Evolutionary conservation across 345 rosid genomes (phyloP), one percentile per base, ranked within the genome.

Genomic region (Aurinia saxatilis): DNA sequence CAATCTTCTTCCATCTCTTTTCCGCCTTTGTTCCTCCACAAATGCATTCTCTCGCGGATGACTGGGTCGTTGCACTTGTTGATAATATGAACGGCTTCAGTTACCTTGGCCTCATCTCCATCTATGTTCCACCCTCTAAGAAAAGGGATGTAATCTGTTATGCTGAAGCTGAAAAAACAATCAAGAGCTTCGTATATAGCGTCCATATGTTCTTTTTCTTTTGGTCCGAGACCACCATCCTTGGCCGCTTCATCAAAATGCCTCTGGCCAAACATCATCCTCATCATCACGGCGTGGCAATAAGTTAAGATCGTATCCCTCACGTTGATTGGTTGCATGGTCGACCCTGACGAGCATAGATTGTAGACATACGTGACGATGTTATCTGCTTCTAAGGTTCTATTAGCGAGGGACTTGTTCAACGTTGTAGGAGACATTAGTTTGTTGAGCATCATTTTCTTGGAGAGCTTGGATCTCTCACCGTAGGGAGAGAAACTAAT

Each of bases 251-350:
- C 45, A 23, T 50, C 67, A 38, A 74, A 78, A 50, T 66, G 58
- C 34, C 81, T 67, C 39, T 21, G 51, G 40, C 67, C 46, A 59
- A 78, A 69, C 71, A 71, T 19, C 69, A 78, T 12, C 47, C 65
- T 70, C 55, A 73, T 66, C 14, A 39, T 41, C 44, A 74, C 57
- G 11, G 65, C 69, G 2, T 74, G 67, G 16, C 33, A 45, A 13
- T 69, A 70, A 36, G 66, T 73, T 38, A 57, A 33, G n/a, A 33
- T 1, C 0, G 53, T 35, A 5, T 52, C 59, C 11, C 68, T 64
- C 7, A 64, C 68, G 50, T 52, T 41, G 4, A 64, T 12, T 7
- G 50, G 33, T 6, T 25, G 23, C 8, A 11, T 38, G 8, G 0
- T 47, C 27, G 57, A 15, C 6, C 54, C 21, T 60, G 17, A 11